Base-by-base conservation (phyloP, 441 rosid genomes). In the Erodium chrysanthum region DNA sequence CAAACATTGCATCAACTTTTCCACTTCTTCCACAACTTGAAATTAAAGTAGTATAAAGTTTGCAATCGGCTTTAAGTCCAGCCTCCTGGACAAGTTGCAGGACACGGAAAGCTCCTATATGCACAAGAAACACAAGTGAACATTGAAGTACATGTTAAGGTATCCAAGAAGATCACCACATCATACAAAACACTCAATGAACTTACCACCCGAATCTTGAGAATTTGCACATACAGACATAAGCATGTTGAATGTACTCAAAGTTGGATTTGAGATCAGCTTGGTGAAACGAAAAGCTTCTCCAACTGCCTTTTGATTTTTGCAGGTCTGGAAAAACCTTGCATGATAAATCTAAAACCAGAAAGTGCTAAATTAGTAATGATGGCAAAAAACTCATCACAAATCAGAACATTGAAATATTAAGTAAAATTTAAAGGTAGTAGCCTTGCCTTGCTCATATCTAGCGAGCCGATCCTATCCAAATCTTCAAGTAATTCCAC, bases 241-340 rank as follows among this genome's bases (percentile, higher is more conserved):
- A 60, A 92, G 85, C 98, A 92, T 88, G 84, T 92, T 92, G 75
- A 87, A 92, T 69, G 98, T 90, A 78, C 98, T 92, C 74, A 92
- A 77, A 64, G 88, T 85, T 67, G 97, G 98, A 69, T 85, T 88
- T 54, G 85, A 77, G 74, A 92, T 73, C 83, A 92, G 81, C 81
- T 83, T 87, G 83, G 82, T 84, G 84, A 92, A 92, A 68, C 84
- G 83, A 78, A 90, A 86, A 72, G 97, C 98, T 83, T 90, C 91
- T 73, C 85, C 80, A 31, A 83, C 86, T 68, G 92, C 89, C 70
- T 82, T 86, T 73, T 73, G 72, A 79, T 70, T 80, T 80, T 84
- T 92, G 86, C 98, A 92, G 74, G 72, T 66, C 65, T 82, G 75
- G 67, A 86, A 92, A 84, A 92, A 88, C 80, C 87, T 83, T 27